Evolutionary conservation across 2,329 filamentous ascomycete species (phyloP).

Genomic region (Fusarium albidum): DNA sequence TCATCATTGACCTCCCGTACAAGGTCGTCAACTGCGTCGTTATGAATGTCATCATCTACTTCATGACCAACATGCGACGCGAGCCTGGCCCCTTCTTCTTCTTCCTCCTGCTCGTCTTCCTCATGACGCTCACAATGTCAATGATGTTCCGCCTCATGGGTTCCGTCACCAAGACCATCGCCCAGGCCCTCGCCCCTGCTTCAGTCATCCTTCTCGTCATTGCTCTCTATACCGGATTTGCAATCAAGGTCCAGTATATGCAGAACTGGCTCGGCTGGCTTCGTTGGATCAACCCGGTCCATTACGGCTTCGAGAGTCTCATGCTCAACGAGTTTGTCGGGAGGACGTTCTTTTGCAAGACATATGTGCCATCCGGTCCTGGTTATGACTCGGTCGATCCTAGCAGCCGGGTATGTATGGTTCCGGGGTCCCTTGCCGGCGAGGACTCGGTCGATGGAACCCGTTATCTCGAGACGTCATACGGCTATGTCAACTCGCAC

Average conservation of each 20-base stretch:
- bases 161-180: too few species aligned
- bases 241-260: conserved; percentile 56
- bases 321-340: conserved; percentile 68
- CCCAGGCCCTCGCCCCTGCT: too few species aligned
- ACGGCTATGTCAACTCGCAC: conserved; percentile 5
- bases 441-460: not conserved
- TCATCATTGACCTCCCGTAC: too few species aligned
- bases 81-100: too few species aligned
- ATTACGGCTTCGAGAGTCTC: conserved; percentile 69
- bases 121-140: too few species aligned
- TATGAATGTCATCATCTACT: too few species aligned
- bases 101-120: too few species aligned
- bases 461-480: not conserved
- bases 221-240: conserved; percentile 58
- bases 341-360: conserved; percentile 55
- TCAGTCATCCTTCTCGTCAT: conserved; percentile 40
- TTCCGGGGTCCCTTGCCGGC: too few species aligned
- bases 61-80: too few species aligned
- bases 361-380: conserved; percentile 37
- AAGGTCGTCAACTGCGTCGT: too few species aligned
- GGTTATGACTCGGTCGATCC: conserved; percentile 5
- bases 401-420: not conserved
- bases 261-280: conserved; percentile 60
- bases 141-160: too few species aligned
- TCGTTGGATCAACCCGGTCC: conserved; percentile 68